These are phyloP conservation scores for Xylaria bambusicola DNA, from an alignment of 495 filamentous ascomycete species.

Conservation along the genomic window DNA sequence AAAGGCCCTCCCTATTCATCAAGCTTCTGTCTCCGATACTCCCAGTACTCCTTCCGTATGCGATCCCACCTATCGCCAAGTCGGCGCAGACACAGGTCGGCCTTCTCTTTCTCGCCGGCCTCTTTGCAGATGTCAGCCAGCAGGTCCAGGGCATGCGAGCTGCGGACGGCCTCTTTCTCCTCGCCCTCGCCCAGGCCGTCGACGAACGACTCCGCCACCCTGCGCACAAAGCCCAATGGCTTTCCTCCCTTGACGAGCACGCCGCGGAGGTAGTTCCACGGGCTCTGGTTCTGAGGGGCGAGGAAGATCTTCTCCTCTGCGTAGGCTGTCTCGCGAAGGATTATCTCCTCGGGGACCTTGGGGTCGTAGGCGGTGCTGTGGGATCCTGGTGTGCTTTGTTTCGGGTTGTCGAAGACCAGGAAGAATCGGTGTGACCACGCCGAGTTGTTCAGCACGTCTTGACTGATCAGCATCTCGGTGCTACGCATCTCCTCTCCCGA, in stretches of 20 bases:
- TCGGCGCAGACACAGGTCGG: conserved; percentile 65
- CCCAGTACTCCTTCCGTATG: conserved; percentile 89
- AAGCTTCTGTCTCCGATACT: conserved; percentile 62
- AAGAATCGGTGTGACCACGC: conserved; percentile 98
- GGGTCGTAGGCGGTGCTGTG: conserved; percentile 47
- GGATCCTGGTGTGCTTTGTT: conserved; percentile 47
- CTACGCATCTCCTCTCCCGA: conserved; percentile 62
- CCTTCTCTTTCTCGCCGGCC: conserved; percentile 58
- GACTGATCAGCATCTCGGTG: conserved; percentile 66
- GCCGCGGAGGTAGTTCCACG: conserved; percentile 90
- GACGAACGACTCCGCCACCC: conserved; percentile 69
- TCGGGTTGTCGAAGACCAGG: conserved; percentile 73
- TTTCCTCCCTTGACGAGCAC: conserved; percentile 65
- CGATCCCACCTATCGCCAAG: conserved; percentile 87
- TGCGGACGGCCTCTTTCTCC: conserved; percentile 57
- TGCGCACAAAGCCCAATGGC: conserved; percentile 58
- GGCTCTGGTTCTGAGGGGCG: conserved; percentile 90
- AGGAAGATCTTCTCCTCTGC: conserved; percentile 67
- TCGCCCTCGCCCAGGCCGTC: conserved; percentile 44
- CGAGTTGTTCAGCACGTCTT: conserved; percentile 90
- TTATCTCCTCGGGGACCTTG: conserved; percentile 58
- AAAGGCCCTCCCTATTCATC: conserved; percentile 3
- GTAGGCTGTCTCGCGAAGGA: conserved; percentile 76
- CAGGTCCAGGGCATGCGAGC: conserved; percentile 87
- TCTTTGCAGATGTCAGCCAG: conserved; percentile 79